phyloP scores from a whole-genome alignment of 257 asterid species.

The Capsicum baccatum region DNA sequence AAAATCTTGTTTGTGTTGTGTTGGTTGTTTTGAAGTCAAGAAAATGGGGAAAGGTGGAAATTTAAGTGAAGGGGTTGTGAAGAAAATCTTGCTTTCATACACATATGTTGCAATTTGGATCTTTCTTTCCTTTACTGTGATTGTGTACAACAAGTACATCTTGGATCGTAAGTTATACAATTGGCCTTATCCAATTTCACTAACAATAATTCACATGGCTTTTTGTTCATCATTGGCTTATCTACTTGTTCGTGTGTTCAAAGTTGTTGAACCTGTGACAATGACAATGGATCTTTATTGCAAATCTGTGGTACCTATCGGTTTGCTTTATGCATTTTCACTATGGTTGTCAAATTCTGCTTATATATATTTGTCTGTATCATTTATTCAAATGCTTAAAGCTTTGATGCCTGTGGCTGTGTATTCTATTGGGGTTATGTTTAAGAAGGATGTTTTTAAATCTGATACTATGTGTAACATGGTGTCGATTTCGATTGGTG shows the following conservation, averaged over 20 bases:
- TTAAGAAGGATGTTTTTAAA: slow-evolving; percentile 52
- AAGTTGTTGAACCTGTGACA: slow-evolving; percentile 65
- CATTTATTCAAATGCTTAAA: slow-evolving; percentile 74
- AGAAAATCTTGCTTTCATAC: slow-evolving; percentile 68
- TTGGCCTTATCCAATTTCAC: slow-evolving; percentile 79
- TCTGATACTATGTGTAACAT: slow-evolving; percentile 64
- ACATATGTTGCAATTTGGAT: slow-evolving; percentile 68
- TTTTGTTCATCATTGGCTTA: slow-evolving; percentile 70
- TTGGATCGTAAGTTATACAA: slow-evolving; percentile 74
- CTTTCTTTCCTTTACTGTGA: slow-evolving; percentile 68
- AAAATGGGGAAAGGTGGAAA: slow-evolving; percentile 67
- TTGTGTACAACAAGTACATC: slow-evolving; percentile 76
- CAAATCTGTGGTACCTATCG: slow-evolving; percentile 72
- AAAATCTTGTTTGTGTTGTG: not conserved
- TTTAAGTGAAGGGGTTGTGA: slow-evolving; percentile 57
- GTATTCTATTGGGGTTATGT: slow-evolving; percentile 56
- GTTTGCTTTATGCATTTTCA: slow-evolving; percentile 59
- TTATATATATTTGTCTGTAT: slow-evolving; percentile 68
- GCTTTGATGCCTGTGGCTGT: slow-evolving; percentile 81
- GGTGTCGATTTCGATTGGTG: slow-evolving; percentile 76
- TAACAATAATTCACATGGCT: slow-evolving; percentile 72
- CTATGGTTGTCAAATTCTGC: slow-evolving; percentile 76
- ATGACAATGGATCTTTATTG: slow-evolving; percentile 68
- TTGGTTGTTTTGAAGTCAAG: not conserved
- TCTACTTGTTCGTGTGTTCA: slow-evolving; percentile 55